These are phyloP conservation scores for Scorias spongiosa DNA, from an alignment of 2,329 filamentous ascomycete species.

Conservation along the genomic window DNA sequence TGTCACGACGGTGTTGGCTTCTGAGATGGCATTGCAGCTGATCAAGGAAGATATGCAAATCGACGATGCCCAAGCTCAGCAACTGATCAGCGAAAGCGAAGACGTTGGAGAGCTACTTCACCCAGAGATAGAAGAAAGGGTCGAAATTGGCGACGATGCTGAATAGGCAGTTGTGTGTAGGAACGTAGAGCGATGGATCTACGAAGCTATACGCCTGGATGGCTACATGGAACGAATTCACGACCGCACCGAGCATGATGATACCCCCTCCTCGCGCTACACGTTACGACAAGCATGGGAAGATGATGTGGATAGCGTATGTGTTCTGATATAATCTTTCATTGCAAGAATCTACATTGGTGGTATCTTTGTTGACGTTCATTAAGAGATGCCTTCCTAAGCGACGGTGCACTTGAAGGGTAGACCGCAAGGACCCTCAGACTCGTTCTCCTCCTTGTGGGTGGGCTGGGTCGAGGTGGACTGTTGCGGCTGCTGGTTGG, in stretches of 20 bases:
- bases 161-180: too few species aligned
- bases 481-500: constrained; percentile 17
- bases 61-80: constrained; percentile 8
- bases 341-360: too few species aligned
- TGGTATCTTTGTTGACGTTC: not conserved
- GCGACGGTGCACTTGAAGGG: constrained; percentile 59
- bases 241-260: too few species aligned
- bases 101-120: constrained; percentile 1
- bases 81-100: constrained; percentile 13
- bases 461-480: constrained; percentile 18
- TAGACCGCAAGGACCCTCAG: constrained; percentile 61
- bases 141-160: not conserved
- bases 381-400: constrained; percentile 21
- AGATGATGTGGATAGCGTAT: too few species aligned
- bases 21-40: constrained; percentile 20
- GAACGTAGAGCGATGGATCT: too few species aligned
- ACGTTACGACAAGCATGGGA: too few species aligned
- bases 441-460: constrained; percentile 30
- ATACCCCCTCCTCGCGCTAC: too few species aligned
- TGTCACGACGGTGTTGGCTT: constrained; percentile 22
- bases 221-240: too few species aligned
- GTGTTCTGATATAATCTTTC: too few species aligned
- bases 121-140: not conserved
- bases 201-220: too few species aligned
- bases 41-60: constrained; percentile 20